Percentiles rank a stretch among this genome's conserved stretches.
These are phyloP conservation scores for Aschersonia sp. DNA, from an alignment of 2,329 filamentous ascomycete species.

Conservation along the genomic window DNA sequence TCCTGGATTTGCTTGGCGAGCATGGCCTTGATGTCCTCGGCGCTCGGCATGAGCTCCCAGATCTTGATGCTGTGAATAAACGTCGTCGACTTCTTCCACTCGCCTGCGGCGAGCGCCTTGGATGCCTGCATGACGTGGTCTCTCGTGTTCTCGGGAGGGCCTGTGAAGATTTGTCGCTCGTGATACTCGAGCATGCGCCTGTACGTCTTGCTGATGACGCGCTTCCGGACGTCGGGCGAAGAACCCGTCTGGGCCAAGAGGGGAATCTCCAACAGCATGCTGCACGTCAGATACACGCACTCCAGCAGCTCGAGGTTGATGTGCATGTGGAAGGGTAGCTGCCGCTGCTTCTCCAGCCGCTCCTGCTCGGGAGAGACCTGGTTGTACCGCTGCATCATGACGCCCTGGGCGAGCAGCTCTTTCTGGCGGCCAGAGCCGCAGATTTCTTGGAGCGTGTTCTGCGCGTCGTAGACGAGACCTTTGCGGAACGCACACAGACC, in stretches of 20 bases:
- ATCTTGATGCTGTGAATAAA: slow-evolving; percentile 99
- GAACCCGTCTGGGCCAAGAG: slow-evolving; percentile 93
- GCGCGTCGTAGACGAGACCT: slow-evolving; percentile 91
- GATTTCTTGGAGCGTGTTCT: slow-evolving; percentile 95
- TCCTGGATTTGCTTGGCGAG: slow-evolving; percentile 97
- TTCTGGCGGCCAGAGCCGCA: slow-evolving; percentile 96
- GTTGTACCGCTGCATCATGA: slow-evolving; percentile 94
- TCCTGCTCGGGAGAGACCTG: slow-evolving; percentile 97
- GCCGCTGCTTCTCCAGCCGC: slow-evolving; percentile 88
- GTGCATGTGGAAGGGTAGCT: slow-evolving; percentile 99
- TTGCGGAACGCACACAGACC: slow-evolving; percentile 97
- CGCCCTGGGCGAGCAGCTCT: slow-evolving; percentile 91
- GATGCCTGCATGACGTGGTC: slow-evolving; percentile 99
- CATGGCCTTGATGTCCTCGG: slow-evolving; percentile 91
- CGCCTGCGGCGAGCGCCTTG: slow-evolving; percentile 87
- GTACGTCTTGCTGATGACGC: slow-evolving; percentile 98
- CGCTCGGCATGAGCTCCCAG: slow-evolving; percentile 92
- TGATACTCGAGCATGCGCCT: slow-evolving; percentile 98
- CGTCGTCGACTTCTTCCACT: slow-evolving; percentile 93
- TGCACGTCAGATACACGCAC: slow-evolving; percentile 96
- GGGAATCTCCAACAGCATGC: slow-evolving; percentile 97
- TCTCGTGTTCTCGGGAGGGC: slow-evolving; percentile 94
- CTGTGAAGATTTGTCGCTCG: slow-evolving; percentile 97
- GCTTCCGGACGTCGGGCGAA: slow-evolving; percentile 91
- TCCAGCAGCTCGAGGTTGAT: slow-evolving; percentile 98